Evolutionary conservation across 805 yeast genomes (phyloP).

Genomic region (Nakazawaea sp.): DNA sequence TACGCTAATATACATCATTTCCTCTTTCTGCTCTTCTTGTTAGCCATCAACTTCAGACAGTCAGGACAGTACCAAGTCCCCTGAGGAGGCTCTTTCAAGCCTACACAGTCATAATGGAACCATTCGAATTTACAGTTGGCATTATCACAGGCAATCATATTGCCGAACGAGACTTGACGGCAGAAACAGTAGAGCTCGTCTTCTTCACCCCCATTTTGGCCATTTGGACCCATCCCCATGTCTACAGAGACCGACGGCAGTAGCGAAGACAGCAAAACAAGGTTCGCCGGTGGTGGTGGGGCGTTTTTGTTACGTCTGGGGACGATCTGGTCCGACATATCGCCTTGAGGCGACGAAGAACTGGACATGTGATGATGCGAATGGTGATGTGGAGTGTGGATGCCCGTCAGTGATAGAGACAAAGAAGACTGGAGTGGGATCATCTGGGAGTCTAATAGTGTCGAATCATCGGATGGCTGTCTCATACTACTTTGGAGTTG

Average conservation of each 20-base stretch:
- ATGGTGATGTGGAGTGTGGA: background rate
- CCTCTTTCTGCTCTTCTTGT: constrained; percentile 20
- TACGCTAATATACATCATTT: constrained; percentile 11
- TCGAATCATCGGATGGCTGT: background rate
- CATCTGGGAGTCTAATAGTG: no score
- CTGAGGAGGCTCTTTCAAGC: constrained; percentile 85
- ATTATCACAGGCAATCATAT: constrained; percentile 70
- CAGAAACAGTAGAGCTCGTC: constrained; percentile 82
- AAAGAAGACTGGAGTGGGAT: background rate
- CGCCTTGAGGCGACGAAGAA: background rate
- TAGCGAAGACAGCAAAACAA: constrained; percentile 9
- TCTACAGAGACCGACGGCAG: constrained; percentile 3
- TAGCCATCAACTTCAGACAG: constrained; percentile 39
- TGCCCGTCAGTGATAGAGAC: background rate
- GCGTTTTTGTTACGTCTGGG: background rate
- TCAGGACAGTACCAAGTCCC: constrained; percentile 97
- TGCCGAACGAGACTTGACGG: constrained; percentile 81
- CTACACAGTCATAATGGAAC: constrained; percentile 97
- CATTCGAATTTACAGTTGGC: constrained; percentile 84
- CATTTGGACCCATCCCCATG: background rate
- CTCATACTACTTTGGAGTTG: background rate
- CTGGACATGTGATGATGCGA: background rate
- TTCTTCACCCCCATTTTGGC: constrained; percentile 44
- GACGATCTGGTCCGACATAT: background rate
- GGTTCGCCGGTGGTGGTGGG: constrained; percentile 4